Conservation (phyloP, 305 asterid genomes). For the Fraxinus paxiana region DNA sequence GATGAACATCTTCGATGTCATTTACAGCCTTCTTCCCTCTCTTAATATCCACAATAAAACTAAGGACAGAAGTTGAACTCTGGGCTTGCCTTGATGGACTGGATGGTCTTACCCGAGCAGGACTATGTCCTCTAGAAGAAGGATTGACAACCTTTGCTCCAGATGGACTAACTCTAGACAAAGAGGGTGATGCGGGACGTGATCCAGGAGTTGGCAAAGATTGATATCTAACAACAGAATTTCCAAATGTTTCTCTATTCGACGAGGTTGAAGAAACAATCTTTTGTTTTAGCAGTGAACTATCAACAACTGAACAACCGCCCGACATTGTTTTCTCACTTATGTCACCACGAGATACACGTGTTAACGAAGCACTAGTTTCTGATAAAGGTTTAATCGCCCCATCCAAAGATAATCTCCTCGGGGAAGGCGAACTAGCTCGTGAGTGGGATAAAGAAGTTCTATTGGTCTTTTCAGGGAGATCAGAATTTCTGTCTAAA, state of each 20-base stretch:
- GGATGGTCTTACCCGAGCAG: constrained; percentile 65
- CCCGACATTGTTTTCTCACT: constrained; percentile 19
- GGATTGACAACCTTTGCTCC: constrained; percentile 31
- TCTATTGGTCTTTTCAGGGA: constrained; percentile 36
- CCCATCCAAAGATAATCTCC: constrained; percentile 59
- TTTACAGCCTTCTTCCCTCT: constrained; percentile 65
- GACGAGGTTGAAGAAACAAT: constrained; percentile 37
- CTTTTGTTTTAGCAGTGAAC: constrained; percentile 34
- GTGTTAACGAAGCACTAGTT: constrained; percentile 45
- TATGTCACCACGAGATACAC: constrained; percentile 33
- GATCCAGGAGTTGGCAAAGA: constrained; percentile 44
- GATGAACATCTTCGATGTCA: constrained; percentile 82
- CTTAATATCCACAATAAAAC: constrained; percentile 72
- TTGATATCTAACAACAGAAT: constrained; percentile 42
- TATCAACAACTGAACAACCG: constrained; percentile 43
- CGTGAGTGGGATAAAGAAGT: constrained; percentile 24
- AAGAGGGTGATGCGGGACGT: constrained; percentile 55
- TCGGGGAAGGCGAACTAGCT: constrained; percentile 26
- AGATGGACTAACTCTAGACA: constrained; percentile 60
- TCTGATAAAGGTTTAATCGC: constrained; percentile 39
- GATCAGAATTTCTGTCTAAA: constrained; percentile 37
- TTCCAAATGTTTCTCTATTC: constrained; percentile 33
- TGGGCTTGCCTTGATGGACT: constrained; percentile 73
- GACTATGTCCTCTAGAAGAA: constrained; percentile 66
- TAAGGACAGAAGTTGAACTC: constrained; percentile 66